phyloP scores from a whole-genome alignment of 2,329 filamentous ascomycete genomes.

The Lachnellula cervina region DNA sequence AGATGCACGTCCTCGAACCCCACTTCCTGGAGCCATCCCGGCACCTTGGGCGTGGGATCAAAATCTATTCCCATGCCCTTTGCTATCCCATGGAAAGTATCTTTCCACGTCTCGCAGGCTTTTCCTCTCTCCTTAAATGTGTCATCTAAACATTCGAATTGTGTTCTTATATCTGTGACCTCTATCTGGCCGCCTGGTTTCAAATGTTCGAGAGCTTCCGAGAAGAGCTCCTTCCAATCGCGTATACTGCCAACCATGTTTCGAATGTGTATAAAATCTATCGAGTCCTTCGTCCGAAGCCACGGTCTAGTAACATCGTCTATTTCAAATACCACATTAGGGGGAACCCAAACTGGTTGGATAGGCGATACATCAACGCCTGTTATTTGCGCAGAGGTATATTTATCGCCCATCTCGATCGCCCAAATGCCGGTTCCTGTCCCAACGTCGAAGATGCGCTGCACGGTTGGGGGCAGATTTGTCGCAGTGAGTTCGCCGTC shows the following conservation, averaged over 20 bases:
- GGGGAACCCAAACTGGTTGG: slow-evolving; percentile 43
- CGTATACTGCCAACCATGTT: slow-evolving; percentile 52
- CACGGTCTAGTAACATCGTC: slow-evolving; percentile 55
- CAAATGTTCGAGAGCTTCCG: slow-evolving; percentile 39
- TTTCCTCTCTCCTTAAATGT: slow-evolving; percentile 9
- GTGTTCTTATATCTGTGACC: slow-evolving; percentile 13
- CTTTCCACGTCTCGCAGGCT: slow-evolving; percentile 11
- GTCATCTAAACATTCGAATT: slow-evolving; percentile 16
- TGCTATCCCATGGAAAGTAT: slow-evolving; percentile 8
- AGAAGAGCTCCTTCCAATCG: slow-evolving; percentile 51
- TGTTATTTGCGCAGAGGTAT: slow-evolving; percentile 9
- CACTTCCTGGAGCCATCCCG: slow-evolving; percentile 28
- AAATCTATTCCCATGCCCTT: slow-evolving; percentile 15
- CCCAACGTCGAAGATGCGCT: slow-evolving; percentile 35
- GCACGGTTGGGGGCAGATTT: slow-evolving; percentile 31
- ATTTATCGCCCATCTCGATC: slow-evolving; percentile 43
- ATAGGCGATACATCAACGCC: slow-evolving; percentile 27
- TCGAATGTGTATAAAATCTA: slow-evolving; percentile 56
- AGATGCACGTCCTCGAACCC: slow-evolving; percentile 39
- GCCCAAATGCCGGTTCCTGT: slow-evolving; percentile 58
- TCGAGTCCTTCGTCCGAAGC: slow-evolving; percentile 39
- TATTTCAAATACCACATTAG: slow-evolving; percentile 58
- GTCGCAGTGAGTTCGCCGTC: slow-evolving; percentile 19
- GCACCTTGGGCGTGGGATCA: slow-evolving; percentile 17
- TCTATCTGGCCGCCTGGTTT: slow-evolving; percentile 22